Evolutionary conservation across 768 basidiomycete genomes (phyloP).

Genomic region (Lentinula boryana): DNA sequence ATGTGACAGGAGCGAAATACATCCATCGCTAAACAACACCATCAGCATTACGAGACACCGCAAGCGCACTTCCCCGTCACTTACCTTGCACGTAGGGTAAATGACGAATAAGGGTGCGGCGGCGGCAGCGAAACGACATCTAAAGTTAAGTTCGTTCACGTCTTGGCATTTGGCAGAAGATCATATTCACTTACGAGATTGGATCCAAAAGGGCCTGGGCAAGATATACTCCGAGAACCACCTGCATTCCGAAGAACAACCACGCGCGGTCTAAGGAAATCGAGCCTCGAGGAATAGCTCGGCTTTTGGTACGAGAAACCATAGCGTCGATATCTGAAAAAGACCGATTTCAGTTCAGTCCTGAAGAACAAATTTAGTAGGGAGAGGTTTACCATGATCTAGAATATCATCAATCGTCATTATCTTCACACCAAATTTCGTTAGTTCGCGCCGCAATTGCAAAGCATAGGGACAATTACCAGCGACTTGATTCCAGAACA

Average conservation of each 20-base stretch:
- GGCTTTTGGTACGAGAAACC: conserved; percentile 5
- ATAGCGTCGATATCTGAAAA: conserved; percentile 2
- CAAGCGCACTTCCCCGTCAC: not conserved
- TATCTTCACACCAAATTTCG: not conserved
- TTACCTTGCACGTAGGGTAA: conserved; percentile 28
- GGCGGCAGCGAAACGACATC: not conserved
- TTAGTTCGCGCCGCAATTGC: not conserved
- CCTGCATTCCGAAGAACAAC: conserved; percentile 6
- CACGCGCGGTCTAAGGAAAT: conserved; percentile 7
- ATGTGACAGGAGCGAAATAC: conserved; percentile 21
- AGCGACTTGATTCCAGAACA: conserved; percentile 25
- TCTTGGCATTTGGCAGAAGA: no score
- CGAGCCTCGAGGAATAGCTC: conserved; percentile 4
- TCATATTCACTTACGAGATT: not conserved
- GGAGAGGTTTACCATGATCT: not conserved
- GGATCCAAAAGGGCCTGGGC: conserved; percentile 5
- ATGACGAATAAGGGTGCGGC: conserved; percentile 21
- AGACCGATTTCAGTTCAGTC: not conserved
- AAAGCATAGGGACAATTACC: conserved; percentile 10
- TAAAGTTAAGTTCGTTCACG: not conserved
- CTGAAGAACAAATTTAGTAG: not conserved
- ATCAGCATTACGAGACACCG: no score
- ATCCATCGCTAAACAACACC: conserved; percentile 21
- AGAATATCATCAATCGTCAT: conserved; percentile 9
- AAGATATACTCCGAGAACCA: not conserved